phyloP scores from a whole-genome alignment of 306 rosid genomes.

The Adenanthera pavonina region DNA sequence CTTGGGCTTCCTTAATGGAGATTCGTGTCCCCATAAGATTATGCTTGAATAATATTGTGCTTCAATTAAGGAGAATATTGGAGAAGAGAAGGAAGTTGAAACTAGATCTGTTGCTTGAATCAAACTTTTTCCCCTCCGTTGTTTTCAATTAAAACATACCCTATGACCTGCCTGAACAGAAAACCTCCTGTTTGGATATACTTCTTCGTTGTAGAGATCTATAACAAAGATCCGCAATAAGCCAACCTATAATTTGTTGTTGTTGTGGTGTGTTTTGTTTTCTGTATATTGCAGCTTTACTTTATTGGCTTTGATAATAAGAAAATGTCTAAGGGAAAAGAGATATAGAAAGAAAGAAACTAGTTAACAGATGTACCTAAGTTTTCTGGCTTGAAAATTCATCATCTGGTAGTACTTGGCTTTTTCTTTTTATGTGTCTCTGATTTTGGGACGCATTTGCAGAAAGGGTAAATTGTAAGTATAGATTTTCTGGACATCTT shows the following conservation, averaged over 20 bases:
- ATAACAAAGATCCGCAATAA: background rate
- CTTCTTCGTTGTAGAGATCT: background rate
- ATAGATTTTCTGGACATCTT: no score
- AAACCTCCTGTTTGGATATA: conserved; percentile 17
- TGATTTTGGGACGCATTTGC: background rate
- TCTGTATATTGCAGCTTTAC: conserved; percentile 16
- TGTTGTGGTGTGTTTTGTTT: background rate
- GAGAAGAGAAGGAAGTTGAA: background rate
- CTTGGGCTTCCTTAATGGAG: background rate
- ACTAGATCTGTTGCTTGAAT: no score
- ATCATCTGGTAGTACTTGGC: background rate
- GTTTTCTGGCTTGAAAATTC: conserved; percentile 9
- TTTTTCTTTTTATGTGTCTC: background rate
- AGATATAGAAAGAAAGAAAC: background rate
- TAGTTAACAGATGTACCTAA: background rate
- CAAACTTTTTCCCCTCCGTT: no score
- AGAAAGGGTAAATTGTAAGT: background rate
- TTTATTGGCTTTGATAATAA: conserved; percentile 13
- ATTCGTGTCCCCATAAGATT: no score
- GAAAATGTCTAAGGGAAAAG: background rate
- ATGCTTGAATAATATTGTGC: no score
- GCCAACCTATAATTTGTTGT: conserved; percentile 9
- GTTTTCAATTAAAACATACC: background rate
- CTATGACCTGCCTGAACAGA: background rate
- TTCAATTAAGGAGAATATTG: background rate